These are phyloP conservation scores for Uromyces viciae-fabae DNA, from an alignment of 1,284 basidiomycete genomes.

Conservation along the genomic window DNA sequence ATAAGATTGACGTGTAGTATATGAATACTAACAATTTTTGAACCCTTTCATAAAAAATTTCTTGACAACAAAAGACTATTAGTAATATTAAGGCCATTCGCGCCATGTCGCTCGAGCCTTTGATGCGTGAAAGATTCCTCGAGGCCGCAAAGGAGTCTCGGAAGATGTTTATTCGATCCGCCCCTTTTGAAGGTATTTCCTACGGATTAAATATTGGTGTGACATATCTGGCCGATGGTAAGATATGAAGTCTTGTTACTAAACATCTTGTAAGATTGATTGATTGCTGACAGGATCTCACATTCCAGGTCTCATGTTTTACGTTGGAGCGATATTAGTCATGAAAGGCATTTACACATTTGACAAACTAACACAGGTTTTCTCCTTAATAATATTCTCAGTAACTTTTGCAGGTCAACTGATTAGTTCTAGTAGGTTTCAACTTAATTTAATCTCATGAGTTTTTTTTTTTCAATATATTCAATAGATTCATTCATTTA, in stretches of 20 bases:
- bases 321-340: slow-evolving; percentile 35
- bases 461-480: too few species aligned
- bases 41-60: slow-evolving; percentile 56
- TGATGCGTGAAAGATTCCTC: slow-evolving; percentile 24
- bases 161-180: slow-evolving; percentile 37
- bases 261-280: background rate
- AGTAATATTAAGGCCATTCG: slow-evolving; percentile 38
- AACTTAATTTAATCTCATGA: background rate
- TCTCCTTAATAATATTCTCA: slow-evolving; percentile 44
- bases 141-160: slow-evolving; percentile 10
- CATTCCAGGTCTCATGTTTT: slow-evolving; percentile 31
- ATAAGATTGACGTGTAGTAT: too few species aligned
- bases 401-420: slow-evolving; percentile 78
- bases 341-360: slow-evolving; percentile 36
- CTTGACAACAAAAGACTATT: slow-evolving; percentile 8
- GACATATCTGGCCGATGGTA: slow-evolving; percentile 37
- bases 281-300: background rate
- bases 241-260: background rate
- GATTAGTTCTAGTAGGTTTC: slow-evolving; percentile 74
- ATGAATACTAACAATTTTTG: too few species aligned
- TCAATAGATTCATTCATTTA: background rate
- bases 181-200: slow-evolving; percentile 34
- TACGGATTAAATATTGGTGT: slow-evolving; percentile 33
- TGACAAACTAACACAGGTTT: slow-evolving; percentile 33
- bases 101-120: slow-evolving; percentile 25